Conservation (phyloP, 345 rosid species). For the Camelina sativa region DNA sequence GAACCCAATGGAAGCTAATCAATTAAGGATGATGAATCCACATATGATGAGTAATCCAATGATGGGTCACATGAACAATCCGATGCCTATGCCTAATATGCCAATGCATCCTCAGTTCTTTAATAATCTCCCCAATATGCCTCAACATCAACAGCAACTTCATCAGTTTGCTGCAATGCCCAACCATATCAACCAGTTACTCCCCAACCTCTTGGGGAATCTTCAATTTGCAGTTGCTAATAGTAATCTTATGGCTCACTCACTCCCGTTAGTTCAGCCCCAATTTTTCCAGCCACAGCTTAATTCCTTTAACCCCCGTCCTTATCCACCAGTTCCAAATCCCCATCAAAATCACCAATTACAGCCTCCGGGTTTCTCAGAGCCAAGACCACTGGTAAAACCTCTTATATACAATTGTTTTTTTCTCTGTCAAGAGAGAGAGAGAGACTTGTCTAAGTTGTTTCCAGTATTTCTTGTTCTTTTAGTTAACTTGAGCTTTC, state of each 20-base stretch:
- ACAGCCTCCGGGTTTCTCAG: slow-evolving; percentile 37
- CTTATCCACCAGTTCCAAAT: slow-evolving; percentile 34
- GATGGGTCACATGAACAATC: slow-evolving; percentile 49
- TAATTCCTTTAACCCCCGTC: slow-evolving; percentile 38
- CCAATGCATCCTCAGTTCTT: slow-evolving; percentile 41
- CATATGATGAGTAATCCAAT: slow-evolving; percentile 49
- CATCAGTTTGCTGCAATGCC: slow-evolving; percentile 46
- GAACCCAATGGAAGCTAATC: slow-evolving; percentile 41
- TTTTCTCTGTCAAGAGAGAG: neutral
- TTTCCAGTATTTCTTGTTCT: slow-evolving; percentile 7
- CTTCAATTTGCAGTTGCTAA: slow-evolving; percentile 48
- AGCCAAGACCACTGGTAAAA: slow-evolving; percentile 43
- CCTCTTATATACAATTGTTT: neutral
- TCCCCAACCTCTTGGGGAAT: slow-evolving; percentile 53
- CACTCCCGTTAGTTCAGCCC: slow-evolving; percentile 48
- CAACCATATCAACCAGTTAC: slow-evolving; percentile 49
- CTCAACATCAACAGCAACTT: slow-evolving; percentile 47
- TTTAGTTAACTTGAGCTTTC: slow-evolving; percentile 30
- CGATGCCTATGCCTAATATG: slow-evolving; percentile 28
- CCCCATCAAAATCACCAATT: slow-evolving; percentile 41
- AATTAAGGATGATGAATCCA: slow-evolving; percentile 47
- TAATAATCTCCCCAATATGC: slow-evolving; percentile 37
- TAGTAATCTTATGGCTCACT: slow-evolving; percentile 44
- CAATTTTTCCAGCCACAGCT: slow-evolving; percentile 42
- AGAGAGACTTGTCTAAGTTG: neutral